Base-by-base conservation (phyloP, 495 filamentous ascomycete genomes). In the Annulohypoxylon maeteangense region DNA sequence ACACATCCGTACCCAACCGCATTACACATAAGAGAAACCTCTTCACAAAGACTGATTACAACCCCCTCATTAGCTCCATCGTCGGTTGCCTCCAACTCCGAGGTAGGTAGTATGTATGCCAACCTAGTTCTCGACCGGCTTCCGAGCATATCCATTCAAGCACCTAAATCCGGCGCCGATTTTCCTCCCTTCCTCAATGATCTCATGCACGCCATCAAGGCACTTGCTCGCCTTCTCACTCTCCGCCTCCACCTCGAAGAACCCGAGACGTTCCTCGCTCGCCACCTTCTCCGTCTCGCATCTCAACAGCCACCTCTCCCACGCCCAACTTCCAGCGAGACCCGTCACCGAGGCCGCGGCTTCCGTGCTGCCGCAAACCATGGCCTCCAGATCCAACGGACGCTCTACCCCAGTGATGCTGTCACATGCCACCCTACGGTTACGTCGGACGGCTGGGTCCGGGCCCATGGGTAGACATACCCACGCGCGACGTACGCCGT, bases 281-380 rank as follows among this genome's bases (percentile, higher is more conserved):
- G 88, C 87, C 5, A 90, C 91, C 85, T 92, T 93, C 83, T 97
- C 94, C 76, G 89, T 85, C 78, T 94, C 90, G 74, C 94, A 81
- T 80, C 91, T 93, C 67, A 98, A 76, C 79, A 98, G 86, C 95
- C 95, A 98, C 79, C 92, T 91, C 86, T 98, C 95, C 95, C 95
- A 99, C 71, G 90, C 87, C 93, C 95, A 97, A 25, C 90, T 88
- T 11, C 94, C 95, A 4, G 97, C 87, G 16, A 98, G 74, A 5
- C 93, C 93, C 0, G 93, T 90, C 53, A 97, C 83, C 63, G 85
- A 88, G 1, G 93, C 92, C 20, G 88, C 87, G 70, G 91, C 88
- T 22, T 88, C 87, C 0, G 92, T 91, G 54, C 88, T 92, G 2
- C 93, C 94, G 20, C 80, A 80, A 4, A 92, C 85, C 40, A 90